Percentiles rank a stretch among this genome's conserved stretches.
Evolutionary conservation across 768 basidiomycete species (phyloP).

Genomic region (Chiua virens): DNA sequence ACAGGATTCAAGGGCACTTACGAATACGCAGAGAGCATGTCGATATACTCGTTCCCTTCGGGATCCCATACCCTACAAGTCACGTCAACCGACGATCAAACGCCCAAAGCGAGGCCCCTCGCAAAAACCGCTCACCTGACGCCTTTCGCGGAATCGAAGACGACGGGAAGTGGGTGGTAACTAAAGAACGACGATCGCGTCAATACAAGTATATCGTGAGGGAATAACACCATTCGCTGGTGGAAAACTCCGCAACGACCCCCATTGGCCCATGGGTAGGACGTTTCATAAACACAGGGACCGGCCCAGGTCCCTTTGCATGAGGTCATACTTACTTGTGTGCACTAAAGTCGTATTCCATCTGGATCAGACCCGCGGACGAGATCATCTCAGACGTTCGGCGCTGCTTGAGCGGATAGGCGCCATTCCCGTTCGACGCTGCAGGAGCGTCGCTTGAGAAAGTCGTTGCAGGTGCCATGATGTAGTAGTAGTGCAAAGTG

Average conservation of each 20-base stretch:
- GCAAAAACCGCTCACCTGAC: conserved; percentile 72
- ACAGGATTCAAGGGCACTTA: conserved; percentile 40
- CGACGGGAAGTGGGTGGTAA: conserved; percentile 94
- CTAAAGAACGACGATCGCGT: conserved; percentile 48
- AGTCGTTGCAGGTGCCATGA: conserved; percentile 28
- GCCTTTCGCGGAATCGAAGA: conserved; percentile 88
- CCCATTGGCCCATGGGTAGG: conserved; percentile 16
- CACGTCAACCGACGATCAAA: conserved; percentile 1
- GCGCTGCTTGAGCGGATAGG: conserved; percentile 24
- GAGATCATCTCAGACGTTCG: conserved; percentile 34
- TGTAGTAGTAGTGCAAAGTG: background rate
- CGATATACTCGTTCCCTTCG: conserved; percentile 94
- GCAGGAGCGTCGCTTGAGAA: background rate
- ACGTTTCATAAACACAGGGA: conserved; percentile 18
- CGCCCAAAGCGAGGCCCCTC: conserved; percentile 6
- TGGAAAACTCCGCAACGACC: conserved; percentile 21
- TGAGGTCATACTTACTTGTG: conserved; percentile 71
- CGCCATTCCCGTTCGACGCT: conserved; percentile 15
- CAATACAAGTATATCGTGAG: conserved; percentile 12
- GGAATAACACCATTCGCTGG: conserved; percentile 39
- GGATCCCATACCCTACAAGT: conserved; percentile 80
- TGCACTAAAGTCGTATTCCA: conserved; percentile 82
- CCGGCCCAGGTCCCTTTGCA: conserved; percentile 20
- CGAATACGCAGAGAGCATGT: conserved; percentile 98
- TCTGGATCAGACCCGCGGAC: conserved; percentile 70